Evolutionary conservation across 2,329 filamentous ascomycete species (phyloP).

Genomic region (Fusarium denticulatum): DNA sequence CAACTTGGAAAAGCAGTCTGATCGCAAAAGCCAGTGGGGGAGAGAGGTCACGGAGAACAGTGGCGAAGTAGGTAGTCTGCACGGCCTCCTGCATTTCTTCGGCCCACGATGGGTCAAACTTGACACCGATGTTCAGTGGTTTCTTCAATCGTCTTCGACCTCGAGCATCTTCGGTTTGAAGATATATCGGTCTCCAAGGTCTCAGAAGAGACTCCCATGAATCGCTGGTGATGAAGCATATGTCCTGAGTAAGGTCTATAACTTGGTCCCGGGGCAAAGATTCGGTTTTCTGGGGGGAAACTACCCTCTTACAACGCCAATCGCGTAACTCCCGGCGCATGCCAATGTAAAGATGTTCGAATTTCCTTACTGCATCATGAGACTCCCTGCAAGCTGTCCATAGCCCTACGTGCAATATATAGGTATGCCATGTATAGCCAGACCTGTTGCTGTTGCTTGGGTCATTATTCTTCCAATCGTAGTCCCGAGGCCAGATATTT

Average conservation of each 20-base stretch:
- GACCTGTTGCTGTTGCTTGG: not conserved
- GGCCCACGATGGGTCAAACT: not conserved
- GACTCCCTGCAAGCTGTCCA: not conserved
- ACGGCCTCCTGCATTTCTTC: not conserved
- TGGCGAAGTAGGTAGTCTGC: not conserved
- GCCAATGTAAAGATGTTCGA: not conserved
- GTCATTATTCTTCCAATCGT: not conserved
- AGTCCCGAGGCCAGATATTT: not conserved
- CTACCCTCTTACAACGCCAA: not conserved
- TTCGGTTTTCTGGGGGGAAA: fast-evolving
- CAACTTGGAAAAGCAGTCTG: not conserved
- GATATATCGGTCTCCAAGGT: not conserved
- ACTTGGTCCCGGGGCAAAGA: not conserved
- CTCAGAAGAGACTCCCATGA: not conserved
- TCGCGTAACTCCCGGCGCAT: not conserved
- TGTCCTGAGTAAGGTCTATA: not conserved
- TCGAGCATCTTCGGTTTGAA: not conserved
- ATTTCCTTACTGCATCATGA: fast-evolving
- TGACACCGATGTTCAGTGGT: not conserved
- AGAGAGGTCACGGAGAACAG: not conserved
- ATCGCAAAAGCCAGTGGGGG: not conserved
- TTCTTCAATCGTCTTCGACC: not conserved
- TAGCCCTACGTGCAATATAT: not conserved
- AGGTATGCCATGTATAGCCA: not conserved
- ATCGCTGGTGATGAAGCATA: not conserved